A percentile compares a stretch with the other conserved stretches of the same genome.
Evolutionary conservation across 805 yeast genomes (phyloP).

Genomic region (Pichia phayaonensis): DNA sequence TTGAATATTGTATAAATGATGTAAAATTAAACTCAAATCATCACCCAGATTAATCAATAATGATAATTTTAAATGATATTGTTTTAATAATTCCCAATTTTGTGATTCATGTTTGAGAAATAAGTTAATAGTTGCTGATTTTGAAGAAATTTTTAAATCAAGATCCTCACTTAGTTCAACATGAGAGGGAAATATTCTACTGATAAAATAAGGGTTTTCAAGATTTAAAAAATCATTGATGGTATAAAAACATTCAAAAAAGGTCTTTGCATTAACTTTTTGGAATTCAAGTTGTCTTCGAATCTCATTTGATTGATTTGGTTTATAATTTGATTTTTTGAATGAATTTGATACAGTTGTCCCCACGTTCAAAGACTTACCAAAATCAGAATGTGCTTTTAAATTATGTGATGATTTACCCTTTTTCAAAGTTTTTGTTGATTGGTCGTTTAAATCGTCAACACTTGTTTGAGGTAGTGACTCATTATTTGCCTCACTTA

Average conservation of each 20-base stretch:
- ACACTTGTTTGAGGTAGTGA: not conserved
- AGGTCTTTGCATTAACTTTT: constrained; percentile 19
- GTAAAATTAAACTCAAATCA: constrained; percentile 16
- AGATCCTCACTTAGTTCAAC: constrained; percentile 22
- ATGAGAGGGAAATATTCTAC: constrained; percentile 25
- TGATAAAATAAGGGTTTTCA: constrained; percentile 28
- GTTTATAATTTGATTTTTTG: no score
- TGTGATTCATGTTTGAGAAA: constrained; percentile 10
- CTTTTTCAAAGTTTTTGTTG: not conserved
- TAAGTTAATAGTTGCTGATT: constrained; percentile 21
- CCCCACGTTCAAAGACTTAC: no score
- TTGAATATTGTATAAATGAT: constrained; percentile 13
- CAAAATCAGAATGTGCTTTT: not conserved
- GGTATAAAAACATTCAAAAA: constrained; percentile 31
- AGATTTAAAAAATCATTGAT: constrained; percentile 24
- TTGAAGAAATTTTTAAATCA: constrained; percentile 15
- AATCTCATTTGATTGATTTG: constrained; percentile 4
- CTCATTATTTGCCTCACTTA: not conserved
- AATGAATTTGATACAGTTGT: no score
- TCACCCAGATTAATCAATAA: constrained; percentile 28
- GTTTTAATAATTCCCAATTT: constrained; percentile 22
- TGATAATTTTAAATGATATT: constrained; percentile 24
- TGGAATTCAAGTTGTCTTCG: constrained; percentile 26
- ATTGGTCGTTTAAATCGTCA: not conserved
- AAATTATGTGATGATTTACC: constrained; percentile 4